Percentiles rank a stretch among this genome's conserved stretches.
phyloP scores from a whole-genome alignment of 352 stramenopile genomes.

The Globisporangium iwayamae region DNA sequence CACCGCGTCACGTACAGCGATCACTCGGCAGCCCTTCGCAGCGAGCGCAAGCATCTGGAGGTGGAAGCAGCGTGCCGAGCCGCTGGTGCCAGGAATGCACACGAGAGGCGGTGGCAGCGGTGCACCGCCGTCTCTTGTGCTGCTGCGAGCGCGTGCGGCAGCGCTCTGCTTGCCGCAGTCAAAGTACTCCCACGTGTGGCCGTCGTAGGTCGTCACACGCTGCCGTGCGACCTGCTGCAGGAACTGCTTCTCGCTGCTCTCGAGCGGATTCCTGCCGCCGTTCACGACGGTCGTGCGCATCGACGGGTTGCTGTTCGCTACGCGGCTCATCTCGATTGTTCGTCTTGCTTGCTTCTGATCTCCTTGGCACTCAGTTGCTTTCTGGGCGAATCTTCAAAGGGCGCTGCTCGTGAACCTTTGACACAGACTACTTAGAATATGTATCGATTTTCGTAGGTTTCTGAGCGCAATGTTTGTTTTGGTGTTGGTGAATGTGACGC shows the following conservation, averaged over 20 bases:
- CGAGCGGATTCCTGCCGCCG: slow-evolving; percentile 11
- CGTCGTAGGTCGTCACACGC: slow-evolving; percentile 73
- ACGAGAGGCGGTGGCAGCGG: slow-evolving; percentile 36
- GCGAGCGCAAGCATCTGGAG: slow-evolving; percentile 44
- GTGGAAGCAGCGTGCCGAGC: slow-evolving; percentile 56
- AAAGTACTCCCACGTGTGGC: slow-evolving; percentile 76
- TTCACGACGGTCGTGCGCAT: slow-evolving; percentile 1
- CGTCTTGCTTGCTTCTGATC: background rate
- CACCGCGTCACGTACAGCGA: slow-evolving; percentile 34
- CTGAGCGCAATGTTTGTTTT: background rate
- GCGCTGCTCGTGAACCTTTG: background rate
- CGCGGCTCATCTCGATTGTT: slow-evolving; percentile 13
- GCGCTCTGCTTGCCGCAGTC: slow-evolving; percentile 46
- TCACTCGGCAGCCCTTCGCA: slow-evolving; percentile 58
- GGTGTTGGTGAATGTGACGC: background rate
- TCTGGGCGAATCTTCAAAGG: background rate
- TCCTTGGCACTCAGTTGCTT: background rate
- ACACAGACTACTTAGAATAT: too few species aligned
- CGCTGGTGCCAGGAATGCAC: slow-evolving; percentile 59
- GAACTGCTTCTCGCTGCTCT: slow-evolving; percentile 49
- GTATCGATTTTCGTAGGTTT: background rate
- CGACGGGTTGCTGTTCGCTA: slow-evolving; percentile 18
- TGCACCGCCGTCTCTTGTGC: background rate
- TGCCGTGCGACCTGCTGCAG: slow-evolving; percentile 57
- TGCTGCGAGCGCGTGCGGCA: background rate